Evolutionary conservation across 352 stramenopile genomes (phyloP), one percentile per base, ranked within the genome.

Genomic region (Pythium oligandrum): DNA sequence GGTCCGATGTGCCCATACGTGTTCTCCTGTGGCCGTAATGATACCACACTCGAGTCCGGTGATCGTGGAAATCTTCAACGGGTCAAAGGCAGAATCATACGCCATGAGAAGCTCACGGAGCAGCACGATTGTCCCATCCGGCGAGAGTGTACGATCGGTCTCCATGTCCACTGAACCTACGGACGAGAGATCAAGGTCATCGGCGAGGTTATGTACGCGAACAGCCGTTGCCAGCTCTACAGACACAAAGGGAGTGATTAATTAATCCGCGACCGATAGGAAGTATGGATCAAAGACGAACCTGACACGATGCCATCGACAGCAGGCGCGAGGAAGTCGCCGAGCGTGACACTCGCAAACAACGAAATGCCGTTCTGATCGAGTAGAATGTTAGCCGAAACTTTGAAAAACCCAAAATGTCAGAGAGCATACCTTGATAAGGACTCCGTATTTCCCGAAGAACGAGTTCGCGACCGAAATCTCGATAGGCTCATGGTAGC

Each of bases 41-140:
- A 62, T 39, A 3, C 51, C 63, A 31, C 53, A 71, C 33, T 64
- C 63, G 43, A 71, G 51, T 4, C 48, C 44, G 1, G 63, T 59
- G 36, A 71, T 55, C 12, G 40, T 26, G 5, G 54, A 45, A 44
- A 71, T 64, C 4, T 45, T 32, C 5, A 60, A 37, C 9, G 59
- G 33, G 9, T 67, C 35, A n/a, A 71, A 64, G 0, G 32, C 5
- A 3, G 38, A 33, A n/a, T 64, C 44, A 8, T 51, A 38, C 0
- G 60, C 11, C 26, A 31, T 46, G 6, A 71, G 42, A 3, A 71
- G 32, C 3, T 55, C 55, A 1, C 52, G 52, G 1, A 71, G 52
- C 10, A 67, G 12, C 10, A 34, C 7, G 8, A 64, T 26, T 4
- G 53, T 55, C 33, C 58, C 47, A 37, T 61, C 12, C 1, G 61